Base-by-base conservation (phyloP, 2,329 filamentous ascomycete genomes). In the Reticulascus tulasneorum region DNA sequence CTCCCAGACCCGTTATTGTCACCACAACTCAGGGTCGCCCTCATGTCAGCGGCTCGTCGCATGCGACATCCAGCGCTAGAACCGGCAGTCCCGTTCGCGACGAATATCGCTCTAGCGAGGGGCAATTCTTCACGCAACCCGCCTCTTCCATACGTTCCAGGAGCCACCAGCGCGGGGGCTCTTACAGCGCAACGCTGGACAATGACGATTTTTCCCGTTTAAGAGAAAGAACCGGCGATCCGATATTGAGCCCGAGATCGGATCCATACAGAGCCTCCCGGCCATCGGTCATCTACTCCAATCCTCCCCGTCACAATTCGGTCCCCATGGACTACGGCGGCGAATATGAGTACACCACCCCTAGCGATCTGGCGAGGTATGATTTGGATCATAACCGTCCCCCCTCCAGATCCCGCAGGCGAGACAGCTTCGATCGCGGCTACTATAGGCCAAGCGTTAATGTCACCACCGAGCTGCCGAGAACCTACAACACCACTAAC, bases 331-430 rank as follows among this genome's bases (percentile, higher is more conserved):
- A 75, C 44, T 78, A 77, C 44, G 74, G 72, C 10, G 72, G 75
- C 20, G 72, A 79, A 29, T 82, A 76, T 48, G 75, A 79, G 47
- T 82, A 82, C 48, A 82, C 78, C 8, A 80, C 77, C 40, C 76
- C 77, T 11, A 70, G 74, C 44, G 77, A 82, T 35, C 54, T 83
- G 33, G 77, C 73, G 23, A 66, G 72, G 33, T 82, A 82, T 47
- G 79, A 82, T 51, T 58, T 82, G 19, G 73, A 77, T 38, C 67
- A 79, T 38, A 59, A 67, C 20, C 62, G 59, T 19, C 62, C 64
- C 5, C 53, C 63, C 21, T 57, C 57, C 15, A 58, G 58, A 33
- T 54, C 57, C 27, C 55, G 59, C 26, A 64, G 74, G 13, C 71
- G 69, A 19, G 75, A 80, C 30, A 81, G 75, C 49, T 51, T 73